phyloP scores from a whole-genome alignment of 1,284 basidiomycete genomes.

The Moesziomyces globuligerus region DNA sequence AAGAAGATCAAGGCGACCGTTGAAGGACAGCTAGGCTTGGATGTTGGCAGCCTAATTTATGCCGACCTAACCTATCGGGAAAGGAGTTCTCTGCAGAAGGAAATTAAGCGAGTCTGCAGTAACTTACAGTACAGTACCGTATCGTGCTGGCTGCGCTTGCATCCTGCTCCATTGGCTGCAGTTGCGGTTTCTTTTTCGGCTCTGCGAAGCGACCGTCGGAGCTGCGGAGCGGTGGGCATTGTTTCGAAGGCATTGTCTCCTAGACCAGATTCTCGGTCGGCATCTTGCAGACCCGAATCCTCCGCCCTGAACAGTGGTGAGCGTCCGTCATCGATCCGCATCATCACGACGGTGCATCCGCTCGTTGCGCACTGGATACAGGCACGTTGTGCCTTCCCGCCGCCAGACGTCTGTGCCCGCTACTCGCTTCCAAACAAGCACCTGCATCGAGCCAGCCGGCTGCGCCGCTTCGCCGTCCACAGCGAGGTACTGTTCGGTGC shows the following conservation, averaged over 20 bases:
- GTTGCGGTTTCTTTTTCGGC: not conserved
- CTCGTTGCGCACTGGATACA: no score
- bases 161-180: not conserved
- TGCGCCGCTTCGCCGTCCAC: no score
- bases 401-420: not conserved
- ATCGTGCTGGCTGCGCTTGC: not conserved
- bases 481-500: no score
- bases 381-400: no score
- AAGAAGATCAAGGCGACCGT: no score
- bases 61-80: conserved; percentile 3
- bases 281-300: not conserved
- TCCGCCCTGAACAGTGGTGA: no score
- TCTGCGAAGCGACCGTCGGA: conserved; percentile 21
- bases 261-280: no score
- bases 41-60: conserved; percentile 6
- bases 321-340: no score
- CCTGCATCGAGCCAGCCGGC: no score
- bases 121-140: not conserved
- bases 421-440: not conserved
- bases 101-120: conserved; percentile 3
- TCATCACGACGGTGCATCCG: no score
- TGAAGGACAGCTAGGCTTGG: no score
- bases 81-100: conserved; percentile 1
- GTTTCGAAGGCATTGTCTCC: no score
- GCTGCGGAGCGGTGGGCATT: conserved; percentile 17